Percentiles rank a stretch among this genome's conserved stretches.
These are phyloP conservation scores for Globisporangium polare DNA, from an alignment of 352 stramenopile genomes.

Conservation along the genomic window DNA sequence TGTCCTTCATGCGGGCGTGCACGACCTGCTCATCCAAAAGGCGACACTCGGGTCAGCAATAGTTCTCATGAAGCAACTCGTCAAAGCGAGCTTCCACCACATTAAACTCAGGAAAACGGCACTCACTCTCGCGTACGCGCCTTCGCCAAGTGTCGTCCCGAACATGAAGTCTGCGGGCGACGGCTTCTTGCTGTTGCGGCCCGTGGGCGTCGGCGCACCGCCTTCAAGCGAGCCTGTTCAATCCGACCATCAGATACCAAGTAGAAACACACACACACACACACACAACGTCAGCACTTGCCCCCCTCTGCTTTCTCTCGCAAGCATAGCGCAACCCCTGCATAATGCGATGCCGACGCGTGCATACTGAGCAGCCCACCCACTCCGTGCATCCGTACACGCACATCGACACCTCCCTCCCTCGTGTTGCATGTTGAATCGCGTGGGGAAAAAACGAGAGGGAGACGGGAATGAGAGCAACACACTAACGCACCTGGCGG, in stretches of 20 bases:
- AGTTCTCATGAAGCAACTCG: background rate
- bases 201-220: slow-evolving; percentile 22
- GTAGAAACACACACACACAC: background rate
- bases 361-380: background rate
- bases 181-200: slow-evolving; percentile 60
- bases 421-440: background rate
- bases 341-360: too few species aligned
- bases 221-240: slow-evolving; percentile 30
- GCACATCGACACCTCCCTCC: background rate
- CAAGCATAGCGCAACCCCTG: too few species aligned
- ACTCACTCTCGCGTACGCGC: slow-evolving; percentile 77
- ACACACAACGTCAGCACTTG: background rate
- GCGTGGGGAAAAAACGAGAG: background rate
- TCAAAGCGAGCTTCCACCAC: background rate
- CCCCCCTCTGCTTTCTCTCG: background rate
- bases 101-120: background rate
- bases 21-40: slow-evolving; percentile 40
- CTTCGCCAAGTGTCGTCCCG: slow-evolving; percentile 81
- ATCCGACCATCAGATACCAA: background rate
- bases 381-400: background rate
- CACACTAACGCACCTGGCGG: slow-evolving; percentile 24
- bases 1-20: slow-evolving; percentile 88
- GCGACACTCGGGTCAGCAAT: background rate
- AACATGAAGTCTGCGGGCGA: slow-evolving; percentile 89
- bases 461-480: background rate